These are phyloP conservation scores for Baorangia bicolor DNA, from an alignment of 768 basidiomycete species.

Conservation along the genomic window DNA sequence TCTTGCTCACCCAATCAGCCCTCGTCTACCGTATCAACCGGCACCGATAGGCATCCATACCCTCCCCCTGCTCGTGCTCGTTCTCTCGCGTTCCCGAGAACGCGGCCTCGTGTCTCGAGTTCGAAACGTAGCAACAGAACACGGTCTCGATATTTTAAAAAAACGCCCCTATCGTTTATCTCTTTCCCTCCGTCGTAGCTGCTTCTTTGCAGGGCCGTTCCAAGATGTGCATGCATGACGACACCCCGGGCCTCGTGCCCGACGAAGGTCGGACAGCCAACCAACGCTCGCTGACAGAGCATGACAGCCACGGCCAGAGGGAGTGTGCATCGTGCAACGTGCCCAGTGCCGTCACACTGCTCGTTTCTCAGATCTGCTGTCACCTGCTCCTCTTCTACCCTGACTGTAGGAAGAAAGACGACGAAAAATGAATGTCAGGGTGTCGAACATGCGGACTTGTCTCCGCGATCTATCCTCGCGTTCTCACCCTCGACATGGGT, in stretches of 20 bases:
- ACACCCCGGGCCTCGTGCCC: conserved; percentile 5
- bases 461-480: conserved; percentile 1
- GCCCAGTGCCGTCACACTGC: not conserved
- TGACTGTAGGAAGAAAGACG: conserved; percentile 1
- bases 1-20: no score
- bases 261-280: not conserved
- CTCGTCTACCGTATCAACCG: not conserved
- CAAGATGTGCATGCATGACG: not conserved
- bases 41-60: not conserved
- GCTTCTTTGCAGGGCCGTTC: conserved; percentile 7
- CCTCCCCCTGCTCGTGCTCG: no score
- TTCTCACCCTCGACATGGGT: not conserved
- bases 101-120: no score
- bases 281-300: not conserved
- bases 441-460: not conserved
- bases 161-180: conserved; percentile 1
- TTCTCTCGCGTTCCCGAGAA: no score
- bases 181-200: not conserved
- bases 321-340: not conserved
- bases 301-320: not conserved
- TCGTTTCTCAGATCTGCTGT: not conserved
- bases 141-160: no score
- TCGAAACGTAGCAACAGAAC: no score
- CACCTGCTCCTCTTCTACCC: not conserved
- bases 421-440: not conserved